phyloP scores from a whole-genome alignment of 139 green algal species.

The Chlorella ohadii region DNA sequence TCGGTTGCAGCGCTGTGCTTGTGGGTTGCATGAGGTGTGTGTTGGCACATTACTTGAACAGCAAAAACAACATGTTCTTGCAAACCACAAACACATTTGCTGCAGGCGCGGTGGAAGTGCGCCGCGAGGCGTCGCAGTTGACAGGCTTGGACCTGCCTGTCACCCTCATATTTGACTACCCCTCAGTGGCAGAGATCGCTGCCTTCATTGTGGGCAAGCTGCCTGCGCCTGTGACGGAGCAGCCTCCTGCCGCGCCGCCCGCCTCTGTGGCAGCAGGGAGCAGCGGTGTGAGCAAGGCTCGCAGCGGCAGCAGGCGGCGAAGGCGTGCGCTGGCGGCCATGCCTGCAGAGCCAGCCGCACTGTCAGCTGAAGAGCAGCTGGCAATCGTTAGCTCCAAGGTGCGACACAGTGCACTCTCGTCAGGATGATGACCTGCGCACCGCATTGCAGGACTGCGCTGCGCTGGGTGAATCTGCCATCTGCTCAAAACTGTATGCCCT shows the following conservation, averaged over 20 bases:
- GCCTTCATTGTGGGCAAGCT: background rate
- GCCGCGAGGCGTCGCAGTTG: background rate
- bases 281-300: background rate
- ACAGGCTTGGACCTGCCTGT: background rate
- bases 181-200: slow-evolving; percentile 6
- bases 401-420: too few species aligned
- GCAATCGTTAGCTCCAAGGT: background rate
- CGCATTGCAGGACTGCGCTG: background rate
- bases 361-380: background rate
- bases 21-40: too few species aligned
- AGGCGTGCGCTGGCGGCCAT: background rate
- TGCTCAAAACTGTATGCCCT: too few species aligned
- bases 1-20: too few species aligned
- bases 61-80: too few species aligned
- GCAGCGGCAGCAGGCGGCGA: too few species aligned
- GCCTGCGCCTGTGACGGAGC: too few species aligned
- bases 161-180: slow-evolving; percentile 16
- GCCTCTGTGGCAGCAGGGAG: background rate
- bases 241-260: too few species aligned
- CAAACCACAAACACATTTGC: too few species aligned
- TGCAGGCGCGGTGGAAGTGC: slow-evolving; percentile 20
- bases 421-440: background rate
- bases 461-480: too few species aligned
- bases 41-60: too few species aligned
- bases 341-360: too few species aligned